Evolutionary conservation across 1,139 yeast species (phyloP).

Genomic region (Saccharomyces hybrid): DNA sequence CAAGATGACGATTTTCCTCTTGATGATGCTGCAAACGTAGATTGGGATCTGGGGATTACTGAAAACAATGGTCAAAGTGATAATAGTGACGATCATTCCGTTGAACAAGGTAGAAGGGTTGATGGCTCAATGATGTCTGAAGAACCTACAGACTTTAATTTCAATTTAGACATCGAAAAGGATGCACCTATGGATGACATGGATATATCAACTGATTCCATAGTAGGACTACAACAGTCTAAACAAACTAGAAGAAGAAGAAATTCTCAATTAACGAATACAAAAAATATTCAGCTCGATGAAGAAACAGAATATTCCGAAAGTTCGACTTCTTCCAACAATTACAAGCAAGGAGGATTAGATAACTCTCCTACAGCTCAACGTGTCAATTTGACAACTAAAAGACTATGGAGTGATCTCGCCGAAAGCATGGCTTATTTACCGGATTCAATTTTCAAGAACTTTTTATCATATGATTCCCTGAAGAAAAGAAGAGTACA

Average conservation of each 20-base stretch:
- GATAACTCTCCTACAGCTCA: not conserved
- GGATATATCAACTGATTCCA: not conserved
- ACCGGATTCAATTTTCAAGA: constrained; percentile 12
- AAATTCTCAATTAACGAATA: constrained; percentile 10
- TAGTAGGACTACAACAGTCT: not conserved
- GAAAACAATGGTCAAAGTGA: constrained; percentile 33
- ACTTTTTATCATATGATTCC: constrained; percentile 10
- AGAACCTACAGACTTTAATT: constrained; percentile 26
- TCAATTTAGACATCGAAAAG: constrained; percentile 28
- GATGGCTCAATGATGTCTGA: constrained; percentile 3
- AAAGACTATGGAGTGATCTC: constrained; percentile 19
- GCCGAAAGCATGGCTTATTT: constrained; percentile 12
- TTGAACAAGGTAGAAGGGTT: constrained; percentile 36
- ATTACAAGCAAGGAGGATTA: not conserved
- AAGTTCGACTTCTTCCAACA: not conserved
- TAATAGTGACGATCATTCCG: constrained; percentile 38
- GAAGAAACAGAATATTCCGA: constrained; percentile 12
- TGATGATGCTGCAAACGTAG: constrained; percentile 10
- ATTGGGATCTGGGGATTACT: constrained; percentile 12
- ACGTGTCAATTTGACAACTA: constrained; percentile 7
- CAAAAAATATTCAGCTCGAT: constrained; percentile 20
- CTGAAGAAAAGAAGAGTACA: constrained; percentile 11
- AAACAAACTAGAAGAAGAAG: not conserved
- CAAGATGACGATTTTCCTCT: constrained; percentile 14
- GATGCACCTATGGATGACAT: constrained; percentile 4